Conservation (phyloP, 257 asterid genomes). For the Verbascum thapsus region DNA sequence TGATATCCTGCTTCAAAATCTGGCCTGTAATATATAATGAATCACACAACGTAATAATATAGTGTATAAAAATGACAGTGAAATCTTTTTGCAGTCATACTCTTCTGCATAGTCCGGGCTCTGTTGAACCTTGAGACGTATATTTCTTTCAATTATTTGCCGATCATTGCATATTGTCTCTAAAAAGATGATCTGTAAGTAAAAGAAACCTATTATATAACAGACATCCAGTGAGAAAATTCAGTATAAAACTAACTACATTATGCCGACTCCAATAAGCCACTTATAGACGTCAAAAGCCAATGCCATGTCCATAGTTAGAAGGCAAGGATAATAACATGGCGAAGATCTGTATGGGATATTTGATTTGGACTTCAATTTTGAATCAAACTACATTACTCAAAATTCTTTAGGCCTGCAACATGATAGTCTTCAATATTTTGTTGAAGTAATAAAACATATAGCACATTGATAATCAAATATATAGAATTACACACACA, state of each 20-base stretch:
- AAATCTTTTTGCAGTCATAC: constrained; percentile 48
- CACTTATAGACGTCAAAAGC: constrained; percentile 11
- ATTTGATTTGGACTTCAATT: neutral
- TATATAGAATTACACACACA: neutral
- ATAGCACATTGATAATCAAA: neutral
- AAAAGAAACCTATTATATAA: constrained; percentile 25
- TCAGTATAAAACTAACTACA: constrained; percentile 21
- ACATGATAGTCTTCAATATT: constrained; percentile 5
- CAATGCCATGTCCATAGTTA: constrained; percentile 3
- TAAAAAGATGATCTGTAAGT: constrained; percentile 79
- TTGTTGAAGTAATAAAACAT: neutral
- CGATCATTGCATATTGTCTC: constrained; percentile 94
- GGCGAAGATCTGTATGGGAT: constrained; percentile 6
- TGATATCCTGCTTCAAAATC: constrained; percentile 98
- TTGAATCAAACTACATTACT: neutral
- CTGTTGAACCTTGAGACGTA: constrained; percentile 99
- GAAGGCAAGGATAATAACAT: constrained; percentile 18
- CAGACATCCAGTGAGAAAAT: constrained; percentile 28
- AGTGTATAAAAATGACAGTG: constrained; percentile 24
- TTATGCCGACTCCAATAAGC: constrained; percentile 21
- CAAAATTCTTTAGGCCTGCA: neutral
- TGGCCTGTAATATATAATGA: constrained; percentile 66
- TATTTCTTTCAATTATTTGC: constrained; percentile 87
- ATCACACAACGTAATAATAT: constrained; percentile 36
- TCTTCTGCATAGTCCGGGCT: constrained; percentile 99